Evolutionary conservation across 228 moss, liverwort and hornwort species (phyloP), one percentile per base, ranked within the genome.

Genomic region (Sphagnum magellanicum): DNA sequence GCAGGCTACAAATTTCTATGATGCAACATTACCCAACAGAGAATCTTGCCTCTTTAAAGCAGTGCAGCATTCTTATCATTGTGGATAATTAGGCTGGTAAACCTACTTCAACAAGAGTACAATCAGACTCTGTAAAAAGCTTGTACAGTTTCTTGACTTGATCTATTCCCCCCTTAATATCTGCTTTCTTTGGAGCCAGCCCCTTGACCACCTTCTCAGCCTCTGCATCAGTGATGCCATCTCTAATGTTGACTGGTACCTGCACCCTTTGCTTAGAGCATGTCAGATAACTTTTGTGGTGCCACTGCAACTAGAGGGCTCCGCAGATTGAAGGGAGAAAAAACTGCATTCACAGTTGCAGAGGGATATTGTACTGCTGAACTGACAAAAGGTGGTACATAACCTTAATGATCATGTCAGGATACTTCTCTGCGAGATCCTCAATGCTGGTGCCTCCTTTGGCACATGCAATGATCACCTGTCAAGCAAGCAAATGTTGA

Each of bases 391-490:
- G 32, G 32, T 32, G 3, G 32, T 32, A 32, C 72, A 48, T 69
- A 71, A 90, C 92, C 91, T 97, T 97, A 55, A 97, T 88, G 46
- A 97, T 93, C 90, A 90, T 90, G 53, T 97, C 93, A 32, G 97
- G 97, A 64, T 93, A 97, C 70, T 97, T 91, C 74, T 97, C 97
- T 50, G 97, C 93, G 79, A 97, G 93, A 76, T 97, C 97, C 72
- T 97, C 97, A 52, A 97, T 97, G 69, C 97, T 97, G 48, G 97
- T 97, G 63, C 97, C 97, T 71, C 97, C 97, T 81, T 97, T 98
- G 13, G 88, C 87, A 74, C 97, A 98, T 62, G 91, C 97, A 72
- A 93, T 93, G 67, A 93, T 91, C 60, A 97, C 92, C 92, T 92
- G 81, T 60, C 52, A 53, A 6, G 50, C 48, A 59, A 48, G 57